These are phyloP conservation scores for Nakaseomyces sp. DNA, from an alignment of 1,139 yeast species.

Conservation along the genomic window DNA sequence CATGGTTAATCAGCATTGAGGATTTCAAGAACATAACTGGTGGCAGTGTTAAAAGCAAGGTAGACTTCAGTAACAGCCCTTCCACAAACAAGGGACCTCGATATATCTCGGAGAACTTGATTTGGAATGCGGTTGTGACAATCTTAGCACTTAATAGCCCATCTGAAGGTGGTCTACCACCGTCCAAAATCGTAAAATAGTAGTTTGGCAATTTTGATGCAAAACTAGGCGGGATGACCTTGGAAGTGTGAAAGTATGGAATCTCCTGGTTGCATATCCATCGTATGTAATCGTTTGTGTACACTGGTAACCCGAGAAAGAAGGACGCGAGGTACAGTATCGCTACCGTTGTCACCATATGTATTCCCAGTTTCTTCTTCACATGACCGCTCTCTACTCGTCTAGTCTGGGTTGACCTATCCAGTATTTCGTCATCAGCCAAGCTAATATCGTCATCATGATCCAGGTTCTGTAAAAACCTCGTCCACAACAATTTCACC, in stretches of 20 bases:
- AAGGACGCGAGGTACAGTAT: slow-evolving; percentile 25
- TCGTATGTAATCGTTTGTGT: slow-evolving; percentile 20
- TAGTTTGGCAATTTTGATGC: slow-evolving; percentile 25
- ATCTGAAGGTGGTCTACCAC: slow-evolving; percentile 21
- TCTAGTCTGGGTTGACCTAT: not conserved
- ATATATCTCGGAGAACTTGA: slow-evolving; percentile 13
- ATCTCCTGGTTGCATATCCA: slow-evolving; percentile 23
- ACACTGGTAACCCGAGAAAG: slow-evolving; percentile 25
- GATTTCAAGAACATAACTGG: slow-evolving; percentile 14
- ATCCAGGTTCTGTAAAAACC: slow-evolving; percentile 30
- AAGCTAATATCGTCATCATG: slow-evolving; percentile 24
- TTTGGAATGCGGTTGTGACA: slow-evolving; percentile 13
- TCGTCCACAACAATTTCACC: slow-evolving; percentile 47
- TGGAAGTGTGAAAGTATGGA: slow-evolving; percentile 23
- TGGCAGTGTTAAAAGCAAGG: slow-evolving; percentile 18
- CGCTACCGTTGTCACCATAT: slow-evolving; percentile 21
- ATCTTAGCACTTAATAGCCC: slow-evolving; percentile 21
- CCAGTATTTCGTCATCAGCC: slow-evolving; percentile 5
- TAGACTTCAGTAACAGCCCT: slow-evolving; percentile 19
- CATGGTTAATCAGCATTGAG: slow-evolving; percentile 9
- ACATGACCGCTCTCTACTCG: slow-evolving; percentile 1
- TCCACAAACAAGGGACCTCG: slow-evolving; percentile 12
- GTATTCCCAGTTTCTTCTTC: slow-evolving; percentile 14
- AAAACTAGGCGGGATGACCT: slow-evolving; percentile 24
- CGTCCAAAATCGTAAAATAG: slow-evolving; percentile 25